Percentiles rank a stretch among this genome's conserved stretches.
Evolutionary conservation across 176 grass and related monocot species (phyloP).

Genomic region (Poa annua): DNA sequence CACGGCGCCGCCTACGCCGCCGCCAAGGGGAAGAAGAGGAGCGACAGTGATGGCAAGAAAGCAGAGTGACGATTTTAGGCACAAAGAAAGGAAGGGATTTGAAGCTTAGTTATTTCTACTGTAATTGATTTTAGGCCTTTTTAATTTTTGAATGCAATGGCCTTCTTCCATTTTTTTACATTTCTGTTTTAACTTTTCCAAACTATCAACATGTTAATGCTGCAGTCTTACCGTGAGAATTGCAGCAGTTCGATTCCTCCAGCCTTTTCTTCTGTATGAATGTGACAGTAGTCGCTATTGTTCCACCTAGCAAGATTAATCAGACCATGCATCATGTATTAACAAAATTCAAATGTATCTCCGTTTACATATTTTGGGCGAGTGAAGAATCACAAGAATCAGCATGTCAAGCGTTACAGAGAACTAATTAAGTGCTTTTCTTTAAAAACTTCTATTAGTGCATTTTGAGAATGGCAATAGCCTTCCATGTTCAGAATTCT

Average conservation of each 20-base stretch:
- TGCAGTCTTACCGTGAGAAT: no score
- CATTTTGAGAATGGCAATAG: not conserved
- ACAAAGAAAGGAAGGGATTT: not conserved
- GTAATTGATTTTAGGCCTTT: not conserved
- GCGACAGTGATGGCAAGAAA: not conserved
- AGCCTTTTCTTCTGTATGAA: no score
- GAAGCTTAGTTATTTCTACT: not conserved
- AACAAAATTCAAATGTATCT: no score
- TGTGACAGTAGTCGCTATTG: no score
- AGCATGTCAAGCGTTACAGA: not conserved
- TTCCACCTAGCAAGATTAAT: no score
- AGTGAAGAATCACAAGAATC: not conserved
- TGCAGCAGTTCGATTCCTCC: no score
- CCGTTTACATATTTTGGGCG: not conserved
- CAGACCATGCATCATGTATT: no score
- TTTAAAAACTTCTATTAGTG: not conserved
- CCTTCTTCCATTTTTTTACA: not conserved
- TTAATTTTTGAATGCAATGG: not conserved
- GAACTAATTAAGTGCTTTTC: not conserved
- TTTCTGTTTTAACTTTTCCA: not conserved
- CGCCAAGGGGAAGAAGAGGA: slow-evolving; percentile 47
- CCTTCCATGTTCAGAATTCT: not conserved
- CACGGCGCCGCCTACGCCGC: slow-evolving; percentile 65
- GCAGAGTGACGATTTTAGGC: slow-evolving; percentile 22
- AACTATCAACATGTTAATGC: no score